Evolutionary conservation across 768 basidiomycete species (phyloP), one percentile per base, ranked within the genome.

Genomic region (Collybiopsis luxurians): DNA sequence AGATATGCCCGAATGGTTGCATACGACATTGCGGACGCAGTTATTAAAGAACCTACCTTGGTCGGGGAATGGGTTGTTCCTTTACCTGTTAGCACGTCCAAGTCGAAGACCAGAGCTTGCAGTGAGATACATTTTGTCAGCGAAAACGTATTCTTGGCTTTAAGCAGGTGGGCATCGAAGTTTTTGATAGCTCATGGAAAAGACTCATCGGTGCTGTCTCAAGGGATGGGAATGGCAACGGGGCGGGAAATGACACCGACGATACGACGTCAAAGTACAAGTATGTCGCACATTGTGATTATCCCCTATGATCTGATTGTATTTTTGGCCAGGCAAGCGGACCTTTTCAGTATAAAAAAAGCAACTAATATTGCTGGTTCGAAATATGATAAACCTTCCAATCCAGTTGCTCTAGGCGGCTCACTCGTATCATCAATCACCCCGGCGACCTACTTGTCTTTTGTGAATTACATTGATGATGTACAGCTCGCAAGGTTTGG

Each of bases 301-400:
- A n/a, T n/a, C n/a, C n/a, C n/a, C n/a, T n/a, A n/a, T n/a, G n/a
- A n/a, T n/a, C n/a, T n/a, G n/a, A n/a, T n/a, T n/a, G n/a, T n/a
- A n/a, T n/a, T n/a, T n/a, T n/a, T n/a, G n/a, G n/a, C n/a, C 57
- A 87, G 85, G 60, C 79, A 82, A 55, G 79, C 81, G 11, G 82
- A 87, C 64, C 69, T 88, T 13, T 76, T 86, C 64, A 80, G 82
- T 45, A 82, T 86, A 58, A 65, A 68, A 2, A 66, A 68, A 9
- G 86, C 87, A 1, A 87, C 86, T 0, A 79, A 87, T 66, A 87
- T 89, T 43, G 78, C 78, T 55, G 75, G 75, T 26, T 79, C 79
- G 0, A 72, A 75, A 52, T 88, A 80, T 61, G 86, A 87, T 61
- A 67, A 72, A 46, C 76, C 83, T 39, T 67, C 69, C 5, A 75